Evolutionary conservation across 805 yeast species (phyloP).

Genomic region (Cyberlindnera nakhonratchasimensis): DNA sequence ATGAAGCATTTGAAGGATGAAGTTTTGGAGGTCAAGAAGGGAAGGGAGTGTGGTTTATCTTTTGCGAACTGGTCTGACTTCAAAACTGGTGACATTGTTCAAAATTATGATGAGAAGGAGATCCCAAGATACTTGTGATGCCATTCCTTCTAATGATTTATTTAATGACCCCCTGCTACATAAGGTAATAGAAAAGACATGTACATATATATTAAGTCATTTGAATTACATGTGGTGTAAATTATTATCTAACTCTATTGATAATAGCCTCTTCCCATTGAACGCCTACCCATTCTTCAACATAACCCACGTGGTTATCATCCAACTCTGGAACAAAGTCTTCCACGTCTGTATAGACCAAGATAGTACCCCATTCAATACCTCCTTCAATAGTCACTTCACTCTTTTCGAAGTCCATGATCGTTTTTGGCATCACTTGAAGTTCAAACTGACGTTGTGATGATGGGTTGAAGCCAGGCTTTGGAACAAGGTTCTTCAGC

Average conservation of each 20-base stretch:
- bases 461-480: slow-evolving; percentile 58
- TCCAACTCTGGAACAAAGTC: slow-evolving; percentile 61
- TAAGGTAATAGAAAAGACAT: slow-evolving; percentile 1
- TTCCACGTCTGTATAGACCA: slow-evolving; percentile 71
- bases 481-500: slow-evolving; percentile 43
- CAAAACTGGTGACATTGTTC: slow-evolving; percentile 71
- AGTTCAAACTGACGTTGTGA: slow-evolving; percentile 68
- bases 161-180: slow-evolving; percentile 4
- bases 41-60: slow-evolving; percentile 85
- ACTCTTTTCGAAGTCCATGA: slow-evolving; percentile 69
- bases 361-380: slow-evolving; percentile 97
- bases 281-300: slow-evolving; percentile 77
- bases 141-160: not conserved
- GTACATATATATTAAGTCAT: slow-evolving; percentile 9
- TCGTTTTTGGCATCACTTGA: slow-evolving; percentile 93
- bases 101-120: slow-evolving; percentile 64
- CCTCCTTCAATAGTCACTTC: slow-evolving; percentile 52
- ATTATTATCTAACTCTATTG: slow-evolving; percentile 2
- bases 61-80: slow-evolving; percentile 66
- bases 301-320: slow-evolving; percentile 68
- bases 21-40: slow-evolving; percentile 71
- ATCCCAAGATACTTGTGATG: slow-evolving; percentile 46
- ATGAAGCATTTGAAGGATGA: slow-evolving; percentile 83
- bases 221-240: not conserved
- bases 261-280: slow-evolving; percentile 70